These are phyloP conservation scores for Tephrocybe rancida DNA, from an alignment of 768 basidiomycete genomes.

Conservation along the genomic window DNA sequence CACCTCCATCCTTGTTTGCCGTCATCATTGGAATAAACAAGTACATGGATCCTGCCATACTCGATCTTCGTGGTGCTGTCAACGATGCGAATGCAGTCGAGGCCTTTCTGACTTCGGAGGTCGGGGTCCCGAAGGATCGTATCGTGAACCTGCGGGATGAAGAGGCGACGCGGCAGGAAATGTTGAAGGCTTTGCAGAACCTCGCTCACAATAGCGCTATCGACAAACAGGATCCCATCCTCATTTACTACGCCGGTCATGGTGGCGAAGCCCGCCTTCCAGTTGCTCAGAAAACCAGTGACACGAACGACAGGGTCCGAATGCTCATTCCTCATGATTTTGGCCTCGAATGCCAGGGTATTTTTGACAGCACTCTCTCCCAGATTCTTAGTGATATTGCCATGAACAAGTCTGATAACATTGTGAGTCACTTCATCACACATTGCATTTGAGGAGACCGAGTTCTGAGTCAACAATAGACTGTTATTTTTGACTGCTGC, in stretches of 20 bases:
- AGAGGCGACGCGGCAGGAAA: background rate
- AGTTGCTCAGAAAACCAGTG: background rate
- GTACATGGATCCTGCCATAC: background rate
- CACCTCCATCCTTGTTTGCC: background rate
- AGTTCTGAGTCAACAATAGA: background rate
- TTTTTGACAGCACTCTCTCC: conserved; percentile 3
- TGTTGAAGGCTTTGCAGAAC: background rate
- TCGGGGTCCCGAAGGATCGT: background rate
- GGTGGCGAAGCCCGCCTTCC: background rate
- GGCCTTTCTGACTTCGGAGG: background rate
- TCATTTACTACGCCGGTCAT: conserved; percentile 10
- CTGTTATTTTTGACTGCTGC: conserved; percentile 8
- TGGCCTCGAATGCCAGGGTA: background rate
- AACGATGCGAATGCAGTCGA: conserved; percentile 7
- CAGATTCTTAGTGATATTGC: background rate
- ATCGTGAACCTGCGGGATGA: background rate
- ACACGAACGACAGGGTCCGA: background rate
- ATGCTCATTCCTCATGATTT: conserved; percentile 4
- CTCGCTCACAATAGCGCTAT: background rate
- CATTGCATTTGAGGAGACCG: background rate
- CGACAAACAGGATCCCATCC: background rate
- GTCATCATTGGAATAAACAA: conserved; percentile 16
- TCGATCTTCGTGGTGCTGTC: background rate
- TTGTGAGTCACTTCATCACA: background rate
- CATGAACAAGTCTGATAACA: conserved; percentile 4